Conservation (phyloP, 2,329 filamentous ascomycete species). For the Grosmannia penicillata region DNA sequence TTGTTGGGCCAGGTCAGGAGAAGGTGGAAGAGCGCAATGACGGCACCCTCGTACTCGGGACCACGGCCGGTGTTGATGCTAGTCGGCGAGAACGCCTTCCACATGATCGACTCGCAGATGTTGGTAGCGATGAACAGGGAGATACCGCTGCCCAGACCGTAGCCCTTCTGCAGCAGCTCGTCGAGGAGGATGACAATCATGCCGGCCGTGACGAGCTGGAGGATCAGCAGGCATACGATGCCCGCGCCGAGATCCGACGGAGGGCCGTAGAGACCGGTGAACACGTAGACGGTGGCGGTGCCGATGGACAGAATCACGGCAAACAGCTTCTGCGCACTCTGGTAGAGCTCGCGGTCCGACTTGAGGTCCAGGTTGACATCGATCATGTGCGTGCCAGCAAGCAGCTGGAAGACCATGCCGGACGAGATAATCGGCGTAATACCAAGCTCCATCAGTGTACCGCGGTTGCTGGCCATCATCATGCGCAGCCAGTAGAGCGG, state of each 20-base stretch:
- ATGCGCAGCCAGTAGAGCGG: conserved; percentile 99
- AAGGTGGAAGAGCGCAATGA: conserved; percentile 95
- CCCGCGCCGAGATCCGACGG: conserved; percentile 93
- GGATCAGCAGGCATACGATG: conserved; percentile 94
- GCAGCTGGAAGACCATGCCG: conserved; percentile 99
- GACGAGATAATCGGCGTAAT: conserved; percentile 99
- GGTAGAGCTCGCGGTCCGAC: conserved; percentile 98
- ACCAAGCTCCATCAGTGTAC: conserved; percentile 90
- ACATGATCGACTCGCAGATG: conserved; percentile 99
- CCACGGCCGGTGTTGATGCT: conserved; percentile 99
- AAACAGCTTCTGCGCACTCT: conserved; percentile 97
- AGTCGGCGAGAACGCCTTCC: conserved; percentile 98
- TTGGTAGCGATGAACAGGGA: conserved; percentile 99
- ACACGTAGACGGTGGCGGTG: conserved; percentile 94
- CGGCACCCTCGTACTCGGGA: conserved; percentile 96
- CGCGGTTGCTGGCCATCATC: conserved; percentile 98
- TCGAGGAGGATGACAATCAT: conserved; percentile 98
- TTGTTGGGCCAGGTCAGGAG: conserved; percentile 99
- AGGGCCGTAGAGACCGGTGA: conserved; percentile 94
- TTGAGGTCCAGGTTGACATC: conserved; percentile 99
- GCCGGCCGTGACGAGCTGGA: conserved; percentile 93
- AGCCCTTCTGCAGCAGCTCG: conserved; percentile 98
- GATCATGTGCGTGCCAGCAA: conserved; percentile 97
- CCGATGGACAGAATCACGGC: conserved; percentile 96
- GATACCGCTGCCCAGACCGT: conserved; percentile 95